phyloP scores from a whole-genome alignment of 2,329 filamentous ascomycete genomes.

The Botrytis fragariae region DNA sequence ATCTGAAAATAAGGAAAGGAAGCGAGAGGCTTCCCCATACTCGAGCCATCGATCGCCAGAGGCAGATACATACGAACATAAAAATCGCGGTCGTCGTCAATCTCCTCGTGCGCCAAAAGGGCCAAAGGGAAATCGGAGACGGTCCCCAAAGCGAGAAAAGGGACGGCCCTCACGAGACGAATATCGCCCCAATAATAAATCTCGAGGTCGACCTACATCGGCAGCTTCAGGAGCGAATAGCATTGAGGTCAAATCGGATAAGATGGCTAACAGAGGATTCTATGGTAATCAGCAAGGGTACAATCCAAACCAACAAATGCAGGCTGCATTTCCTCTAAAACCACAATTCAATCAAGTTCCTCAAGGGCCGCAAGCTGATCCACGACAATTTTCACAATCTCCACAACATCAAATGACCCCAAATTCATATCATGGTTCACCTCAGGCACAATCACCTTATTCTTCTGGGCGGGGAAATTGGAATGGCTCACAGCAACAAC shows the following conservation, averaged over 20 bases:
- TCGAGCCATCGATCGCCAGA: slow-evolving; percentile 31
- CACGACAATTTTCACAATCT: slow-evolving; percentile 54
- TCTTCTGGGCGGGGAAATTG: slow-evolving; percentile 53
- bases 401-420: slow-evolving; percentile 56
- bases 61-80: slow-evolving; percentile 34
- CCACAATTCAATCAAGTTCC: slow-evolving; percentile 40
- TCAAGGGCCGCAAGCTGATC: slow-evolving; percentile 33
- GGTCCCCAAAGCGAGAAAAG: slow-evolving; percentile 31
- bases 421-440: slow-evolving; percentile 56
- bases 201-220: slow-evolving; percentile 33
- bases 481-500: slow-evolving; percentile 43
- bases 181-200: slow-evolving; percentile 28
- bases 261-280: slow-evolving; percentile 40
- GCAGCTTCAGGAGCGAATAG: slow-evolving; percentile 40
- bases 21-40: slow-evolving; percentile 28
- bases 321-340: slow-evolving; percentile 40
- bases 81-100: slow-evolving; percentile 32
- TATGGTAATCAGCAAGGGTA: slow-evolving; percentile 39
- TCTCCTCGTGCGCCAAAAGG: slow-evolving; percentile 35
- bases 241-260: slow-evolving; percentile 39
- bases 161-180: slow-evolving; percentile 34
- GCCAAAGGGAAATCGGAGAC: slow-evolving; percentile 27
- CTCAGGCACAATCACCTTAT: slow-evolving; percentile 61
- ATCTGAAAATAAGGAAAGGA: slow-evolving; percentile 28
- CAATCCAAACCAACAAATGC: slow-evolving; percentile 41